phyloP scores from a whole-genome alignment of 345 rosid species.

The Kandelia obovata region DNA sequence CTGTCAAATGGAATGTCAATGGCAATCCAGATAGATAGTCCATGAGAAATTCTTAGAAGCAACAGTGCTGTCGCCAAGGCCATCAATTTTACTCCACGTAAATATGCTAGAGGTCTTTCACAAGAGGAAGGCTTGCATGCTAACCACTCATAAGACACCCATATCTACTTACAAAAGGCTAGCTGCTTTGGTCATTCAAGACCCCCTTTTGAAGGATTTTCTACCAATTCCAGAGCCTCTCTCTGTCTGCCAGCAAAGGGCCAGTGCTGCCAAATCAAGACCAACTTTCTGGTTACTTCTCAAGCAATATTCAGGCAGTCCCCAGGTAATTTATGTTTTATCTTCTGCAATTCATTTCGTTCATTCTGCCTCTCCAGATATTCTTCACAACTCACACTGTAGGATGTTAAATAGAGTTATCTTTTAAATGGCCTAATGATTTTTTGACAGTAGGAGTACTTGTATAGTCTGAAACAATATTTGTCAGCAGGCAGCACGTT shows the following conservation, averaged over 20 bases:
- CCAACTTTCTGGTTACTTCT: slow-evolving; percentile 23
- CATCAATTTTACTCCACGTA: too few species aligned
- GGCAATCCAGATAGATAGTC: too few species aligned
- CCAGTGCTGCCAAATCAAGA: not conserved
- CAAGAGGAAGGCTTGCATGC: too few species aligned
- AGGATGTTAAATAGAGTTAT: not conserved
- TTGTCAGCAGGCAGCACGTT: too few species aligned
- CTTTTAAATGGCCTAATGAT: not conserved
- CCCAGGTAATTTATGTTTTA: slow-evolving; percentile 26
- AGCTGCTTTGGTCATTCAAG: slow-evolving; percentile 14
- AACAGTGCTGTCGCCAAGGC: not conserved
- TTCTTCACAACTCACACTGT: not conserved
- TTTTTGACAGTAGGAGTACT: not conserved
- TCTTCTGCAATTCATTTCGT: not conserved
- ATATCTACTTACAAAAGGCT: slow-evolving; percentile 72
- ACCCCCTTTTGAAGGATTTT: not conserved
- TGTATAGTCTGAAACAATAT: too few species aligned
- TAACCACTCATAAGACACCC: slow-evolving; percentile 64
- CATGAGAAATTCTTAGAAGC: too few species aligned
- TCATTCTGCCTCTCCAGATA: not conserved
- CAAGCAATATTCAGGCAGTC: slow-evolving; percentile 21
- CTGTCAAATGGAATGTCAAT: too few species aligned
- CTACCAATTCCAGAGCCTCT: slow-evolving; percentile 15
- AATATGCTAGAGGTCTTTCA: too few species aligned
- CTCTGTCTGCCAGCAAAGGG: slow-evolving; percentile 6